These are phyloP conservation scores for Suillus lakei DNA, from an alignment of 768 basidiomycete genomes.

Conservation along the genomic window DNA sequence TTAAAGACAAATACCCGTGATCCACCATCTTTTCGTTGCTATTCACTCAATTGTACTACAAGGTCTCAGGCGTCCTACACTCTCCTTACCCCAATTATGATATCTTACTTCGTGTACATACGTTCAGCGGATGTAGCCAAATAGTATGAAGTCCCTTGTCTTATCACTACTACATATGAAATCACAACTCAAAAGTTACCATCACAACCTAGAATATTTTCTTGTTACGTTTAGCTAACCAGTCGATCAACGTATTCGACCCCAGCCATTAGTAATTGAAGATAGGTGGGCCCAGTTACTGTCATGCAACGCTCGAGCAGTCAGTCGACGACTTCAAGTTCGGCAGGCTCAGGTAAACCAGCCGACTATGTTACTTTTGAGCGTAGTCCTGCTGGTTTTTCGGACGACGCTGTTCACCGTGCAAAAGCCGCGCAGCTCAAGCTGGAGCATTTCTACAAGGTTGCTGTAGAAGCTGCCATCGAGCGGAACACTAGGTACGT, in stretches of 20 bases:
- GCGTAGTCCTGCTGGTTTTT: constrained; percentile 74
- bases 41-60: constrained; percentile 1
- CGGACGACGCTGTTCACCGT: constrained; percentile 79
- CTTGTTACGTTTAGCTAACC: not conserved
- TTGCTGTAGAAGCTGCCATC: constrained; percentile 94
- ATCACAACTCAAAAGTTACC: constrained; percentile 4
- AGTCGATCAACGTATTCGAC: not conserved
- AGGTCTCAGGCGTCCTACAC: not conserved
- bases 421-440: constrained; percentile 94
- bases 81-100: not conserved
- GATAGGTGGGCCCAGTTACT: not conserved
- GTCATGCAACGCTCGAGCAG: constrained; percentile 38
- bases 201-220: not conserved
- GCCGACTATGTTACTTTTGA: constrained; percentile 93
- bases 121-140: not conserved
- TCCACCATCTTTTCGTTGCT: no score
- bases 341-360: constrained; percentile 40
- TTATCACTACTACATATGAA: constrained; percentile 1
- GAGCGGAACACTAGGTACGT: constrained; percentile 87
- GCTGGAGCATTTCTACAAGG: constrained; percentile 96
- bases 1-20: constrained; percentile 1
- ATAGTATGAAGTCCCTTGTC: not conserved
- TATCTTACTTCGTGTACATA: not conserved
- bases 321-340: constrained; percentile 22
- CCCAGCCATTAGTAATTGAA: not conserved